A percentile compares a stretch with the other conserved stretches of the same genome.
Evolutionary conservation across 177 flowering plant species (phyloP).

Genomic region (Vitis hybrid): DNA sequence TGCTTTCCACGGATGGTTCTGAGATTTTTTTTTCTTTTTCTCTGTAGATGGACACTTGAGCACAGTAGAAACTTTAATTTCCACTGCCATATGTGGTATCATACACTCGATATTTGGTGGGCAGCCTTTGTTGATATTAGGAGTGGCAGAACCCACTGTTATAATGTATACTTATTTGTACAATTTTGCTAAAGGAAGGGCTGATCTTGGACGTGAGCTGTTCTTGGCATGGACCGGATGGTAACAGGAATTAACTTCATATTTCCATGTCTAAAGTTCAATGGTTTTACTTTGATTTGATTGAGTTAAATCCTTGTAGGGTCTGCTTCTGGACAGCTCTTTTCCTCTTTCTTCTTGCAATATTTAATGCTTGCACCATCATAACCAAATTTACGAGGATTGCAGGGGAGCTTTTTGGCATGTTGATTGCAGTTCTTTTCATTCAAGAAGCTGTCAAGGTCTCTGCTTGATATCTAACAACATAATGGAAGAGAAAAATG

Average conservation of each 20-base stretch:
- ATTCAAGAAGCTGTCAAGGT: conserved; percentile 38
- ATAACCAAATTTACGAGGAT: conserved; percentile 40
- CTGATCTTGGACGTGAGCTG: conserved; percentile 49
- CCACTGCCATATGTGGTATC: conserved; percentile 76
- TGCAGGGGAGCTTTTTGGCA: conserved; percentile 51
- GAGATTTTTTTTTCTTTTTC: not conserved
- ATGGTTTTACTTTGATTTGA: not conserved
- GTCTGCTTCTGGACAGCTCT: conserved; percentile 48
- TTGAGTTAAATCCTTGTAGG: conserved; percentile 16
- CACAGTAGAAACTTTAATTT: conserved; percentile 61
- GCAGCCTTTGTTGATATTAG: conserved; percentile 67
- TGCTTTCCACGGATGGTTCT: not conserved
- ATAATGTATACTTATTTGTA: conserved; percentile 72
- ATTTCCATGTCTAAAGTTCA: not conserved
- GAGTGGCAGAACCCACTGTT: conserved; percentile 80
- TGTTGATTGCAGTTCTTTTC: conserved; percentile 37
- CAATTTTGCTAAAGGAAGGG: conserved; percentile 41
- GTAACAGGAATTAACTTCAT: conserved; percentile 20
- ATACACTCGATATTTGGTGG: conserved; percentile 75
- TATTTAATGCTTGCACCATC: conserved; percentile 36
- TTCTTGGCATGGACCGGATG: conserved; percentile 84
- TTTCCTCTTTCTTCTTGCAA: conserved; percentile 34
- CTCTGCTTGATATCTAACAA: not conserved
- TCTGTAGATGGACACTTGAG: conserved; percentile 64
- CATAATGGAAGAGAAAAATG: not conserved